Base-by-base conservation (phyloP, 441 rosid species). In the Breynia disticha region DNA sequence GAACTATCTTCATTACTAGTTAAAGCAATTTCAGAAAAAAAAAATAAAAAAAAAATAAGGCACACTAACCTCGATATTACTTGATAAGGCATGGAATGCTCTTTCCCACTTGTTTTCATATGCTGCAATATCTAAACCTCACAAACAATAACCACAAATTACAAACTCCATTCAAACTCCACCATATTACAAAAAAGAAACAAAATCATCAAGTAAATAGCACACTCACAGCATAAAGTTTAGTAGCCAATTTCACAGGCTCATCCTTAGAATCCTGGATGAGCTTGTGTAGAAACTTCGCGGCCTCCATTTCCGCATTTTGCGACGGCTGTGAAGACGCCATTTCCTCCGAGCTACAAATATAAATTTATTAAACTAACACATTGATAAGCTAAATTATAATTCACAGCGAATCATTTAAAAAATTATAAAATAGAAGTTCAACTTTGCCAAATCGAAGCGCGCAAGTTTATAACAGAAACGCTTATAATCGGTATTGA, bases 221-320 rank as follows among this genome's bases (percentile, higher is more conserved):
- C 15, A 61, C 59, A 50, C 83, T n/a, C 58, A 90, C 99, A 79
- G 87, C 99, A 24, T 72, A 82, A 61, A 94, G 97, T 61, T 94
- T 94, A n/a, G 91, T 82, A 48, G 99, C 99, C 67, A 94, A 69
- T 76, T 90, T 90, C 1, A 76, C 77, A 11, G 99, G 99, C 78
- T 94, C 99, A 56, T 94, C 99, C 69, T 76, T 90, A 19, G 99
- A 94, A 64, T 94, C 97, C 64, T 86, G 97, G 62, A 94, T 94
- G 59, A 90, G 97, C 64, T 94, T 89, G 67, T 94, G 99, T 68
- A 94, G 82, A 72, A 90, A 90, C 84, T 94, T 87, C 16, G 99
- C 99, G n/a, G 97, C 97, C 81, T 94, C 99, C 70, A 94, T 54
- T 82, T 94, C 99, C 16, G 90, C 95, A 66, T 85, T 83, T 45